Percentiles rank a stretch among this genome's conserved stretches.
Conservation (phyloP, 1,284 basidiomycete genomes). For the Stereum hirsutum region DNA sequence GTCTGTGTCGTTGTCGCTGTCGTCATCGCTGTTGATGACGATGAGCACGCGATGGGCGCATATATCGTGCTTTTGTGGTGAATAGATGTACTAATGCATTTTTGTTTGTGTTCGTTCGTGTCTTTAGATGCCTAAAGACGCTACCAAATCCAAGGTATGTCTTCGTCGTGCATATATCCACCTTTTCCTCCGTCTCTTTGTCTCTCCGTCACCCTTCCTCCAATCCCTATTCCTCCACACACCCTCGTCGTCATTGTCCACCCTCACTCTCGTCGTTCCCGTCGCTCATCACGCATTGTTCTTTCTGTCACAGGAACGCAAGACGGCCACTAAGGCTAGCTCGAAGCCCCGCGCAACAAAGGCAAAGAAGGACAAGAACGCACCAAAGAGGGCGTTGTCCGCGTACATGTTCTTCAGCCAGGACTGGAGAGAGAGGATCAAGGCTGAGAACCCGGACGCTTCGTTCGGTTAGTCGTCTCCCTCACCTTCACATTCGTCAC, state of each 20-base stretch:
- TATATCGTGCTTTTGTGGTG: too few species aligned
- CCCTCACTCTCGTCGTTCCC: neutral
- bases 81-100: too few species aligned
- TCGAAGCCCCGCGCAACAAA: constrained; percentile 37
- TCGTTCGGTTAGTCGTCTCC: constrained; percentile 58
- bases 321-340: constrained; percentile 64
- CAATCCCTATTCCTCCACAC: constrained; percentile 4
- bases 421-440: constrained; percentile 92
- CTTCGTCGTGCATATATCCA: constrained; percentile 4
- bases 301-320: constrained; percentile 38
- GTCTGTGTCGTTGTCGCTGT: too few species aligned
- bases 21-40: too few species aligned
- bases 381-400: constrained; percentile 85
- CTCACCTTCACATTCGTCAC: neutral
- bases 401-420: constrained; percentile 99
- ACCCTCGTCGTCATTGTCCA: too few species aligned
- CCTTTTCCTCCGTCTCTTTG: neutral
- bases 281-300: neutral
- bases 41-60: too few species aligned
- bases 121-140: constrained; percentile 84
- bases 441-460: constrained; percentile 91
- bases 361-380: constrained; percentile 72
- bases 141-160: constrained; percentile 65
- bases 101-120: too few species aligned
- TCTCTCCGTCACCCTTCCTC: constrained; percentile 10